Base-by-base conservation (phyloP, 2,329 filamentous ascomycete genomes). In the Pezicula radicicola region DNA sequence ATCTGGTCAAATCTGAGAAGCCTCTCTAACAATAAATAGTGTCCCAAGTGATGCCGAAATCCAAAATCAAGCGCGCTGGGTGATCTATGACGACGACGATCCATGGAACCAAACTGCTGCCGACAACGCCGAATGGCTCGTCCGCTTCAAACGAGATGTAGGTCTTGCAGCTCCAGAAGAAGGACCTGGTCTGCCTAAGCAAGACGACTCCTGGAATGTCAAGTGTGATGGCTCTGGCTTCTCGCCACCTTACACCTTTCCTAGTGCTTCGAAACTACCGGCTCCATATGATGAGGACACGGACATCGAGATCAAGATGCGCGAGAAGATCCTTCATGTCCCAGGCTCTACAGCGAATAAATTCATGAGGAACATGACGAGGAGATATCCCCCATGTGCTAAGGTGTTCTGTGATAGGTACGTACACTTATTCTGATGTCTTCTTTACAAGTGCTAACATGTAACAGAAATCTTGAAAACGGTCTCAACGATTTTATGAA, bases 51-150 rank as follows among this genome's bases (percentile, higher is more conserved):
- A 85, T 56, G 74, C 78, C n/a, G 82, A 85, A 60, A 67, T 86
- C n/a, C 78, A 83, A 61, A 78, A 83, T 55, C 83, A 85, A 61
- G 80, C 82, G 2, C 75, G 82, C 16, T 85, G 80, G 79, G 75
- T 85, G 35, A 67, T 84, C 0, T 85, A 83, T 52, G 80, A 85
- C 50, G 80, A 83, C 75, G 82, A 85, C 51, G 82, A 85, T 59
- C 79, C 80, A 2, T 84, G 81, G 78, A 85, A 85, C 63, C 78
- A 83, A 58, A 85, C 82, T 0, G 79, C 80, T 1, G 81, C 81
- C 28, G 83, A 85, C 60, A 85, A 85, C 56, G 74, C 72, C 1
- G 81, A 85, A 65, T 86, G 83, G 83, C 72, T 86, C 12, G 72
- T 76, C 51, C 75, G 81, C 42, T 85, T 86, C 70, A 85, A 86